Evolutionary conservation across 176 grass and related monocot species (phyloP).

Genomic region (Aegilops tauschii): DNA sequence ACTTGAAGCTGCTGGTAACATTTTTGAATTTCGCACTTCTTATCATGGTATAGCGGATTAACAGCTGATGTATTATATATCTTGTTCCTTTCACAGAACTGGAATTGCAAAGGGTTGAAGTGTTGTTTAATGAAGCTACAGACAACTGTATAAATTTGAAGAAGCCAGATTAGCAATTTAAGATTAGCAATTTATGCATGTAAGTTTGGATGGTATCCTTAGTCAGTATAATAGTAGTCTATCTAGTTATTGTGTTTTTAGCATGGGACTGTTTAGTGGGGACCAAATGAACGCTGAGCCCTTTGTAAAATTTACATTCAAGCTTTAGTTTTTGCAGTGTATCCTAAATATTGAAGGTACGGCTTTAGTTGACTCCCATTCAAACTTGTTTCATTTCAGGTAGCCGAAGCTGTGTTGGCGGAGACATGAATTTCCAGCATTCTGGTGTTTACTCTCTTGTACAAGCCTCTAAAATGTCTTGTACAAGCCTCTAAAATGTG

Average conservation of each 20-base stretch:
- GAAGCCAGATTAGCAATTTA: constrained; percentile 49
- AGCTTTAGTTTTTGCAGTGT: neutral
- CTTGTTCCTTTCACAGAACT: constrained; percentile 43
- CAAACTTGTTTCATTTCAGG: constrained; percentile 20
- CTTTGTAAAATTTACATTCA: too few relatives aligned
- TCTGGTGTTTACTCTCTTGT: neutral
- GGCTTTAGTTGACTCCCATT: neutral
- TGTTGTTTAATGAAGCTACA: constrained; percentile 78
- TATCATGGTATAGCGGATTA: neutral
- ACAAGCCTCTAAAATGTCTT: too few relatives aligned
- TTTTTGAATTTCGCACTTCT: neutral
- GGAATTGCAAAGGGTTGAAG: constrained; percentile 76
- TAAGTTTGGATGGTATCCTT: constrained; percentile 21
- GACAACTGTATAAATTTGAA: constrained; percentile 96
- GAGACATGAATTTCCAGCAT: neutral
- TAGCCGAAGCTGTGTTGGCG: neutral
- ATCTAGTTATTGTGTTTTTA: neutral
- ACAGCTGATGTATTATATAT: neutral
- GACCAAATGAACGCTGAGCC: too few relatives aligned
- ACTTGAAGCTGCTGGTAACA: constrained; percentile 72
- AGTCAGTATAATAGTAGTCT: neutral
- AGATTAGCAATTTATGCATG: constrained; percentile 37
- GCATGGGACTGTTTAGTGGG: too few relatives aligned
- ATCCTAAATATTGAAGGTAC: neutral
- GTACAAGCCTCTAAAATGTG: too few relatives aligned